Evolutionary conservation across 1,284 basidiomycete species (phyloP).

Genomic region (Trichosporon faecale): DNA sequence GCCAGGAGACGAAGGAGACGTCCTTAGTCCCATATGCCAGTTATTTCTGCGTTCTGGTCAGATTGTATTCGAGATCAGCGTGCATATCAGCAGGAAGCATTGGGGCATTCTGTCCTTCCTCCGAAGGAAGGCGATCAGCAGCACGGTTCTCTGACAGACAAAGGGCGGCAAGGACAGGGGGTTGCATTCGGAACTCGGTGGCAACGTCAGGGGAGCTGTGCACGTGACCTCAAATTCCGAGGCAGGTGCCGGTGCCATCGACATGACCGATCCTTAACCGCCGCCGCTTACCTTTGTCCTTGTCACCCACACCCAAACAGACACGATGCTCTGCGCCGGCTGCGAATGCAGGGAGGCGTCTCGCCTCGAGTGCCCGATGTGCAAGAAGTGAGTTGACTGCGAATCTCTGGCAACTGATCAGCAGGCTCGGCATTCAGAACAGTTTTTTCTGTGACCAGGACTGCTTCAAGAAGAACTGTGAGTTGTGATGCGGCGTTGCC

Average conservation of each 20-base stretch:
- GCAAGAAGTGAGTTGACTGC: constrained; percentile 46
- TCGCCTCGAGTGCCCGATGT: constrained; percentile 51
- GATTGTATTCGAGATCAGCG: not conserved
- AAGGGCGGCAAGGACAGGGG: not conserved
- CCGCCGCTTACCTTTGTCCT: not conserved
- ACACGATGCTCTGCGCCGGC: constrained; percentile 39
- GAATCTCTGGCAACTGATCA: constrained; percentile 13
- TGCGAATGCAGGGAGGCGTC: constrained; percentile 49
- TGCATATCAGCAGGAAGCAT: not conserved
- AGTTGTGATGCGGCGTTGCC: constrained; percentile 19
- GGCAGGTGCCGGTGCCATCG: not conserved
- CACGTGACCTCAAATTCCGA: not conserved
- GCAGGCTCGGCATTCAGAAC: constrained; percentile 50
- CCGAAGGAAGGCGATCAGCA: not conserved
- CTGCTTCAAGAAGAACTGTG: constrained; percentile 54
- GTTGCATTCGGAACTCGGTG: not conserved
- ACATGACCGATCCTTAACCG: not conserved
- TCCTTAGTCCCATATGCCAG: no score
- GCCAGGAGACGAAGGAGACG: no score
- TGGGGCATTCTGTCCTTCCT: not conserved
- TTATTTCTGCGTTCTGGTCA: no score
- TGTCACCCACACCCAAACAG: not conserved
- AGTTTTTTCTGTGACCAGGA: constrained; percentile 54
- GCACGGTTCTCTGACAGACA: not conserved
- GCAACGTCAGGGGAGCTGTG: not conserved